phyloP scores from a whole-genome alignment of 108 stramenopile species.

The Skeletonema marinoi region DNA sequence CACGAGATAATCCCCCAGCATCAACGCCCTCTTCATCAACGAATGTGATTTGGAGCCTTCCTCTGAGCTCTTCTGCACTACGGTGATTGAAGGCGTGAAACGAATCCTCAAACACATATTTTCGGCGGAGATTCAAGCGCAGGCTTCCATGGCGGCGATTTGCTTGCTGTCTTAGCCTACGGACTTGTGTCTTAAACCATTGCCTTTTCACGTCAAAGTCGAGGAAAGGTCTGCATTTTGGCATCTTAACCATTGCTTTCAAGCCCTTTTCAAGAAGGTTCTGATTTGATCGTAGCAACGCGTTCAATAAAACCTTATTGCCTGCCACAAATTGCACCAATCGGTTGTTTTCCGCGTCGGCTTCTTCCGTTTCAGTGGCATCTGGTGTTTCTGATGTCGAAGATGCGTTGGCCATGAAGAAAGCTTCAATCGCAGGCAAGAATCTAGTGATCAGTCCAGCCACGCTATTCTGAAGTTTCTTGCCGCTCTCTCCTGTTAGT shows the following conservation, averaged over 20 bases:
- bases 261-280: constrained; percentile 88
- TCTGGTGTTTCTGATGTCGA: constrained; percentile 32
- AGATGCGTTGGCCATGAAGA: constrained; percentile 91
- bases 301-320: constrained; percentile 92
- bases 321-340: constrained; percentile 84
- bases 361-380: constrained; percentile 18
- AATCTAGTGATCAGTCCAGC: constrained; percentile 90
- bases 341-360: constrained; percentile 34
- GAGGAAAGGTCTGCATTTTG: constrained; percentile 80
- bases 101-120: constrained; percentile 95
- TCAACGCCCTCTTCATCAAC: constrained; percentile 97
- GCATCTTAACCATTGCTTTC: constrained; percentile 81
- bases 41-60: constrained; percentile 94
- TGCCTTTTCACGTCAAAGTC: constrained; percentile 96
- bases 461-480: constrained; percentile 83
- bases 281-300: constrained; percentile 86
- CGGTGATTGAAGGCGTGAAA: constrained; percentile 93
- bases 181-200: constrained; percentile 86
- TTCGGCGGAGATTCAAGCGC: constrained; percentile 83
- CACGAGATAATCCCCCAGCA: constrained; percentile 96
- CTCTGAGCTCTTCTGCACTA: constrained; percentile 96
- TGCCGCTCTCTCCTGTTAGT: constrained; percentile 20
- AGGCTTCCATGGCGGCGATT: constrained; percentile 88
- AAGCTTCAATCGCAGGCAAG: constrained; percentile 93
- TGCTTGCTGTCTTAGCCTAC: constrained; percentile 84